phyloP scores from a whole-genome alignment of 2,329 filamentous ascomycete species.

The Hypoxylon sp. region DNA sequence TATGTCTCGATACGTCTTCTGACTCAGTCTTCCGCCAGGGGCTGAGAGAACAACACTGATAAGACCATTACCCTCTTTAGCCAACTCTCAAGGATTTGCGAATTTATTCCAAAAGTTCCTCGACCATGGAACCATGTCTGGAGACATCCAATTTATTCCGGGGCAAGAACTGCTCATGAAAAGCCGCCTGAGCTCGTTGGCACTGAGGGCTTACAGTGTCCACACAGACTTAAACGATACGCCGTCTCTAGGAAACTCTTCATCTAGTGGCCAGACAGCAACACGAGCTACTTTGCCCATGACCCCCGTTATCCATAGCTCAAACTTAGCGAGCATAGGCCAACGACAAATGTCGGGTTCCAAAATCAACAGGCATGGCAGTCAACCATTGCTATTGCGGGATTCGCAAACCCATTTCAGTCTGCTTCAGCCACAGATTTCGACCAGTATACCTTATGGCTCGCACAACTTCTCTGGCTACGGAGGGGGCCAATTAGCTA shows the following conservation, averaged over 20 bases:
- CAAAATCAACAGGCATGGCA: slow-evolving; percentile 6
- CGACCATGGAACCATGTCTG: neutral
- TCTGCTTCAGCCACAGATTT: slow-evolving; percentile 5
- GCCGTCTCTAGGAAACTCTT: slow-evolving; percentile 18
- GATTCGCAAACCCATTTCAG: slow-evolving; percentile 6
- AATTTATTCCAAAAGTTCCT: slow-evolving; percentile 4
- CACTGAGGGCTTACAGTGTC: slow-evolving; percentile 11
- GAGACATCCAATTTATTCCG: slow-evolving; percentile 8
- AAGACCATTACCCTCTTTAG: slow-evolving; percentile 1
- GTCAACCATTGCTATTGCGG: slow-evolving; percentile 10
- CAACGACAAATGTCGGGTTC: slow-evolving; percentile 1
- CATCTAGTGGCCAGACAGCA: slow-evolving; percentile 18
- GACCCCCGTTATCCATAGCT: slow-evolving; percentile 4
- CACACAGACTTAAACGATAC: slow-evolving; percentile 7
- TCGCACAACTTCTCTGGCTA: slow-evolving; percentile 12
- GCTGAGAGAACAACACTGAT: slow-evolving; percentile 14
- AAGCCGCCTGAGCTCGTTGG: slow-evolving; percentile 6
- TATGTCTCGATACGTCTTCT: neutral
- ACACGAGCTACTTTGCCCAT: slow-evolving; percentile 11
- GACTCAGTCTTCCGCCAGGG: neutral
- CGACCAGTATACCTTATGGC: slow-evolving; percentile 1
- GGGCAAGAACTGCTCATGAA: slow-evolving; percentile 16
- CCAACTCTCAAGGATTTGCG: neutral
- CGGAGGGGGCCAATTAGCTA: neutral
- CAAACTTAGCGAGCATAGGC: neutral